A percentile compares a stretch with the other conserved stretches of the same genome.
phyloP scores from a whole-genome alignment of 257 asterid species.

The Scutellaria minor region DNA sequence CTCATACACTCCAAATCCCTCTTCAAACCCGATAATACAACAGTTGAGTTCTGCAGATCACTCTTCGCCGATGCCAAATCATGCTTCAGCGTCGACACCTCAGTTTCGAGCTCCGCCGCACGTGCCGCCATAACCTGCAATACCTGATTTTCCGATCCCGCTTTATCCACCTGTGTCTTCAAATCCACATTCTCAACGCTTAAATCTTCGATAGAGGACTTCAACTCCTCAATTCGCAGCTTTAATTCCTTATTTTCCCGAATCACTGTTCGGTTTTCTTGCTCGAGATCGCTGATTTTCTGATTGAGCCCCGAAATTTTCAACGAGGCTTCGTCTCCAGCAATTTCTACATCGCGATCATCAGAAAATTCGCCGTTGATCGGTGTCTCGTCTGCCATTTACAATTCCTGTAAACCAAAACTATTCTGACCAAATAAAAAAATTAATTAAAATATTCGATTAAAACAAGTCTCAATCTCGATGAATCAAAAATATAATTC shows the following conservation, averaged over 20 bases:
- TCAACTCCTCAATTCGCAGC: conserved; percentile 51
- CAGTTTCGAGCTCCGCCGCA: conserved; percentile 66
- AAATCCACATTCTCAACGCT: conserved; percentile 45
- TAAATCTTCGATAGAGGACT: conserved; percentile 43
- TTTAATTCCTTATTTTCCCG: conserved; percentile 49
- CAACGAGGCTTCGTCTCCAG: conserved; percentile 51
- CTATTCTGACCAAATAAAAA: neutral
- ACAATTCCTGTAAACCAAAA: conserved; percentile 32
- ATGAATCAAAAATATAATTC: neutral
- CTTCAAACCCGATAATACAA: conserved; percentile 29
- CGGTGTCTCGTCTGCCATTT: conserved; percentile 61
- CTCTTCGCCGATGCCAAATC: conserved; percentile 59
- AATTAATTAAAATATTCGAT: neutral
- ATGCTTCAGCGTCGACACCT: conserved; percentile 64
- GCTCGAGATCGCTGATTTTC: conserved; percentile 53
- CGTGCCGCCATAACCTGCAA: conserved; percentile 60
- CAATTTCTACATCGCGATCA: conserved; percentile 52
- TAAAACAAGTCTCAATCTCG: neutral
- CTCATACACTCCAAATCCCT: conserved; percentile 48
- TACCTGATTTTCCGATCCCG: conserved; percentile 45
- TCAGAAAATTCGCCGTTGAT: conserved; percentile 53
- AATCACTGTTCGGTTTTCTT: conserved; percentile 47
- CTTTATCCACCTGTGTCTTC: conserved; percentile 39
- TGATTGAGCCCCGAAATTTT: conserved; percentile 44
- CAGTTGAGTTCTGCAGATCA: conserved; percentile 38